These are phyloP conservation scores for Beauveria australis DNA, from an alignment of 2,329 filamentous ascomycete genomes.

Conservation along the genomic window DNA sequence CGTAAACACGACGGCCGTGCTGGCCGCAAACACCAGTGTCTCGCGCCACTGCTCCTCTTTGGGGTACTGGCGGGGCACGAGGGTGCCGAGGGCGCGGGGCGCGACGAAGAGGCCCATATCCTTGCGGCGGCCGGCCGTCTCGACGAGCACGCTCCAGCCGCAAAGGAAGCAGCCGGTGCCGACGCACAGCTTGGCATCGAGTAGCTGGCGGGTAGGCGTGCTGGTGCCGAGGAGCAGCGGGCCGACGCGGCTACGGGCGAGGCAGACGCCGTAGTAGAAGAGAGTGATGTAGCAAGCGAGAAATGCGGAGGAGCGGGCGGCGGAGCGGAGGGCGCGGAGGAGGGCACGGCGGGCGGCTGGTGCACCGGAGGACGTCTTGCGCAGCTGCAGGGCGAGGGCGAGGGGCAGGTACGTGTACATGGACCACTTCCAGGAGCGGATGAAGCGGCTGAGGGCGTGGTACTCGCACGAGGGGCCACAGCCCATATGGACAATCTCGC, in stretches of 20 bases:
- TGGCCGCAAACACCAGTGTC: slow-evolving; percentile 56
- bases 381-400: slow-evolving; percentile 55
- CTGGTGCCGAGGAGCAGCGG: slow-evolving; percentile 56
- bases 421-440: slow-evolving; percentile 62
- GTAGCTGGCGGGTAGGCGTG: slow-evolving; percentile 35
- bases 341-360: slow-evolving; percentile 30
- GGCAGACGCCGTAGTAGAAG: slow-evolving; percentile 81
- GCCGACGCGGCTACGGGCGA: slow-evolving; percentile 64
- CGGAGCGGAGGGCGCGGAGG: slow-evolving; percentile 48
- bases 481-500: slow-evolving; percentile 78
- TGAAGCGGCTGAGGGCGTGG: slow-evolving; percentile 62
- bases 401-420: slow-evolving; percentile 71
- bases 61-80: slow-evolving; percentile 63
- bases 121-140: slow-evolving; percentile 55
- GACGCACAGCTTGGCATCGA: slow-evolving; percentile 61
- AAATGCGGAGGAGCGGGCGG: slow-evolving; percentile 66
- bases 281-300: slow-evolving; percentile 68
- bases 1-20: slow-evolving; percentile 63
- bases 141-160: slow-evolving; percentile 74
- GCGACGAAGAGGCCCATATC: slow-evolving; percentile 77
- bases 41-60: slow-evolving; percentile 58
- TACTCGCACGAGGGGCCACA: slow-evolving; percentile 64
- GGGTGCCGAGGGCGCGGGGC: slow-evolving; percentile 65
- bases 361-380: slow-evolving; percentile 15
- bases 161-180: slow-evolving; percentile 65